Evolutionary conservation across 345 rosid genomes (phyloP), one percentile per base, ranked within the genome.

Genomic region (Aquilaria malaccensis): DNA sequence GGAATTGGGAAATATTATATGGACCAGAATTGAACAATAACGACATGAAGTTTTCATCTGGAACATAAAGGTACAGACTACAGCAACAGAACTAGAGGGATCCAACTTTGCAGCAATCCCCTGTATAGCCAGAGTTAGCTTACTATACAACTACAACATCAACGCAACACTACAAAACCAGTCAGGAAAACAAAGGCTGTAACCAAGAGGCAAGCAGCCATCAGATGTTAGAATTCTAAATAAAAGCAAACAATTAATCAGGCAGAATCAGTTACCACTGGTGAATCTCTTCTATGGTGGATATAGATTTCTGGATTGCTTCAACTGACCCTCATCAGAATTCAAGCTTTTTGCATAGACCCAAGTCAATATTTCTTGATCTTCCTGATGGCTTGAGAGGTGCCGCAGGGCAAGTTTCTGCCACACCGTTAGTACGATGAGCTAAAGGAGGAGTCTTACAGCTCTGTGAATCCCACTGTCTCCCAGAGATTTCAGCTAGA

Each of bases 371-470:
- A 10, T 52, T 67, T 77, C 81, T 77, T 7, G 83, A 70, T 12
- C 52, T 68, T 45, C 71, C 76, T 0, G 75, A 56, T 29, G 67
- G 68, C 72, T 82, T 82, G 70, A 77, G 31, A 11, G 91, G 91
- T 67, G 91, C 85, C 11, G 68, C 80, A 0, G 91, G 91, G 52
- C 91, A 85, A 55, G 82, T 80, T 56, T 76, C 82, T 15, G 80
- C 78, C 50, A 71, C 31, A 49, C 82, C 82, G 63, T 50, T 75
- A 11, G 70, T 58, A 12, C 60, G 69, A 58, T 77, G 76, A 14
- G 55, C 67, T 33, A 60, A 68, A 15, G 71, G 67, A 33, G 91
- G 87, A 4, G 91, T 80, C 72, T 45, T 68, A 49, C 82, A 80
- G 64, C 33, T 65, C 48, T 74, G 59, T 32, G 58, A 66, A 71